Evolutionary conservation across 495 filamentous ascomycete genomes (phyloP).

Genomic region (Penicillium samsonianum): DNA sequence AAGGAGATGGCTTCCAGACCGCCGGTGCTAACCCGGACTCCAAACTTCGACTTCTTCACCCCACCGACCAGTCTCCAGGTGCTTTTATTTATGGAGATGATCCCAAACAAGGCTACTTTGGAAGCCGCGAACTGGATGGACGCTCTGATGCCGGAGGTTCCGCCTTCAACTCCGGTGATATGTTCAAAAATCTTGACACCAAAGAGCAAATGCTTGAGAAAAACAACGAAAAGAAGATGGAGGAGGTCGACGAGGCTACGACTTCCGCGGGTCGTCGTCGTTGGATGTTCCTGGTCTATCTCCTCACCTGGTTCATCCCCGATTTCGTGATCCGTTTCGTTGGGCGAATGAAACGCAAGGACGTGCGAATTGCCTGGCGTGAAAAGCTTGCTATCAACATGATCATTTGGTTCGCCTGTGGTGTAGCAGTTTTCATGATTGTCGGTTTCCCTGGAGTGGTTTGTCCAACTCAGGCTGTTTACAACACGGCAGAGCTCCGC

Average conservation of each 20-base stretch:
- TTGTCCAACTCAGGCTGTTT: constrained; percentile 90
- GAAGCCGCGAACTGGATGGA: constrained; percentile 76
- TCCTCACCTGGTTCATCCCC: constrained; percentile 86
- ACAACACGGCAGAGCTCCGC: constrained; percentile 74
- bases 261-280: constrained; percentile 83
- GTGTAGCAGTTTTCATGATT: constrained; percentile 80
- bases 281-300: constrained; percentile 86
- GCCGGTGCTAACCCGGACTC: constrained; percentile 60
- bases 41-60: constrained; percentile 66
- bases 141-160: constrained; percentile 89
- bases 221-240: constrained; percentile 84
- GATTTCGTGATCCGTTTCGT: constrained; percentile 77
- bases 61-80: constrained; percentile 59
- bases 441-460: constrained; percentile 84
- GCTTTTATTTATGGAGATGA: constrained; percentile 72
- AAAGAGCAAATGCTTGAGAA: constrained; percentile 91
- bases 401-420: constrained; percentile 90
- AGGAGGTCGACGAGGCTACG: constrained; percentile 81
- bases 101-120: constrained; percentile 72
- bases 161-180: constrained; percentile 86
- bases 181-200: constrained; percentile 97
- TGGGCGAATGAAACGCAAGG: constrained; percentile 87
- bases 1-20: constrained; percentile 44
- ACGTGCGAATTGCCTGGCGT: constrained; percentile 91
- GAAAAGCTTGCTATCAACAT: constrained; percentile 99